Conservation (phyloP, 2,329 filamentous ascomycete species). For the Phyllosticta ampelicida region DNA sequence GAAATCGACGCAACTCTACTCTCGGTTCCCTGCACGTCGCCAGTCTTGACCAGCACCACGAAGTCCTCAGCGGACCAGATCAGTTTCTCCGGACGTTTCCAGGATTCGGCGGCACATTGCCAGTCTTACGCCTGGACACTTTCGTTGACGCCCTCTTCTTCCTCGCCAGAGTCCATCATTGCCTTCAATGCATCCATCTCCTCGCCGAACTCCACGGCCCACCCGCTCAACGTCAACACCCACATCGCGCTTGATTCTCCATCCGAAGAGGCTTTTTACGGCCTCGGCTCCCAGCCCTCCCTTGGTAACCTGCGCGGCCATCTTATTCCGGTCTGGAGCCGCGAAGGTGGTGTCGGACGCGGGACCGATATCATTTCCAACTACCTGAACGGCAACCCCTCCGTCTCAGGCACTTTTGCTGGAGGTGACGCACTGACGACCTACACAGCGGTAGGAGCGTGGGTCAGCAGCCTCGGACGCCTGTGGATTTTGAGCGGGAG, state of each 20-base stretch:
- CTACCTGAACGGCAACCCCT: conserved; percentile 15
- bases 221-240: conserved; percentile 7
- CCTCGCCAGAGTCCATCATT: neutral
- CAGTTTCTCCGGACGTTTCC: conserved; percentile 3
- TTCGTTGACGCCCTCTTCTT: neutral
- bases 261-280: conserved; percentile 18
- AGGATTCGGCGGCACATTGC: neutral
- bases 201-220: neutral
- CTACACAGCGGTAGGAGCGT: conserved; percentile 24
- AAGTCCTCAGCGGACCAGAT: neutral
- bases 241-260: conserved; percentile 17
- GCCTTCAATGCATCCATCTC: neutral
- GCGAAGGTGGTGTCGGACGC: conserved; percentile 21
- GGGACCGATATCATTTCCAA: conserved; percentile 19
- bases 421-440: conserved; percentile 25
- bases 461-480: conserved; percentile 20
- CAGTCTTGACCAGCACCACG: neutral
- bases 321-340: conserved; percentile 18
- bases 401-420: conserved; percentile 12
- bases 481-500: conserved; percentile 24
- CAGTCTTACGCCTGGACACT: conserved; percentile 1
- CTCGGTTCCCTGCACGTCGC: neutral
- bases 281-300: conserved; percentile 18
- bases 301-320: conserved; percentile 20
- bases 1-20: conserved; percentile 1